Conservation (phyloP, 768 basidiomycete species). For the Coprinopsis cinerea region DNA sequence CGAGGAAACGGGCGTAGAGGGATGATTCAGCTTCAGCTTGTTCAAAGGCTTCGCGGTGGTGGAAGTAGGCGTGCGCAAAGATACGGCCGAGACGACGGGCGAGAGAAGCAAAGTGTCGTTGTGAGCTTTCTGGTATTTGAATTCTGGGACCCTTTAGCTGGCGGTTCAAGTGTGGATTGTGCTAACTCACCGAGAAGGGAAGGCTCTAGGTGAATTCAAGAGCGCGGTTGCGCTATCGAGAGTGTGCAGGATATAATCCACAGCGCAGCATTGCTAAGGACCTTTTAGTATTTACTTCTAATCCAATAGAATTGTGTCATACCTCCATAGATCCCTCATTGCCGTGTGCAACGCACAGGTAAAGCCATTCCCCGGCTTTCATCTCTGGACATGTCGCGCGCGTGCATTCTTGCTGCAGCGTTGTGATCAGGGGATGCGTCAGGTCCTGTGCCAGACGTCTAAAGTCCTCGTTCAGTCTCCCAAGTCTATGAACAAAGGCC, state of each 20-base stretch:
- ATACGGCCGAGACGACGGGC: conserved; percentile 90
- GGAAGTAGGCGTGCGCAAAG: conserved; percentile 95
- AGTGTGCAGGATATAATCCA: conserved; percentile 92
- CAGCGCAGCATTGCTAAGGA: conserved; percentile 86
- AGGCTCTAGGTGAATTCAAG: conserved; percentile 84
- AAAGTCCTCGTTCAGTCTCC: background rate
- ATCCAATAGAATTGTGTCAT: conserved; percentile 13
- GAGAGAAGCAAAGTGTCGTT: conserved; percentile 85
- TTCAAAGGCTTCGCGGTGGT: conserved; percentile 87
- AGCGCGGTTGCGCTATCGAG: conserved; percentile 90
- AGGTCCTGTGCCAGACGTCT: conserved; percentile 88
- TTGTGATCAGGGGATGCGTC: conserved; percentile 78
- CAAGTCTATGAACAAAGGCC: background rate
- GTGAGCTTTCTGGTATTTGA: conserved; percentile 72
- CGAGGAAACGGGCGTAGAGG: conserved; percentile 85
- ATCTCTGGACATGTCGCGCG: conserved; percentile 88
- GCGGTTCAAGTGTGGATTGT: background rate
- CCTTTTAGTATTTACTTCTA: background rate
- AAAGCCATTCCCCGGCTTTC: conserved; percentile 99
- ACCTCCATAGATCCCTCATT: conserved; percentile 86
- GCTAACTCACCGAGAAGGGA: conserved; percentile 79
- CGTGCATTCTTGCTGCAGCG: conserved; percentile 83
- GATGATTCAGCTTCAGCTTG: conserved; percentile 89
- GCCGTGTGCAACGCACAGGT: conserved; percentile 92
- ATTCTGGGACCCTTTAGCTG: conserved; percentile 34